phyloP scores from a whole-genome alignment of 2,329 filamentous ascomycete genomes.

The Onygenales sp. region DNA sequence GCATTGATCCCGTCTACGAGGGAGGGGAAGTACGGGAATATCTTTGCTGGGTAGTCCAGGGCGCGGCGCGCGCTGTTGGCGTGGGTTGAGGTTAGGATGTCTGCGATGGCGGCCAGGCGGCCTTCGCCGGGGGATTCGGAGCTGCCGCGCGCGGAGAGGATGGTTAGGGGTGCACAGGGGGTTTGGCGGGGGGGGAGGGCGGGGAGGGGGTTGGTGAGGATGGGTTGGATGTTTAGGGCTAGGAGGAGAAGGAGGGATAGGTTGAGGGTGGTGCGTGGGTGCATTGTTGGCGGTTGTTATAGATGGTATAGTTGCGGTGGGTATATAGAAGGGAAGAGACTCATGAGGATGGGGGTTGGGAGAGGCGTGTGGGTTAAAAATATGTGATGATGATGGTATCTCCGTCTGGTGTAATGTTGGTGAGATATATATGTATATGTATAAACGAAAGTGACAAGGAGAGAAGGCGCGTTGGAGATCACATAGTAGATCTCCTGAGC shows the following conservation, averaged over 20 bases:
- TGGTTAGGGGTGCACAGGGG: conserved; percentile 6
- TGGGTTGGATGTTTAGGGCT: background rate
- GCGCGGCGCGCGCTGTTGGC: conserved; percentile 3
- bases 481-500: too few species aligned
- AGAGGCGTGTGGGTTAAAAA: background rate
- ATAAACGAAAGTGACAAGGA: background rate
- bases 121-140: conserved; percentile 11
- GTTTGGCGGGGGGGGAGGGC: background rate
- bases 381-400: background rate
- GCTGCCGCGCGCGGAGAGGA: conserved; percentile 12
- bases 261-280: background rate
- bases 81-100: background rate
- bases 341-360: background rate
- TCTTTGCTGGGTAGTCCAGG: conserved; percentile 16
- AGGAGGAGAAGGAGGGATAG: background rate
- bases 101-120: conserved; percentile 7
- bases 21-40: conserved; percentile 14
- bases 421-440: background rate
- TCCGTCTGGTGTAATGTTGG: background rate
- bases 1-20: conserved; percentile 13
- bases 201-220: background rate
- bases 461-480: background rate
- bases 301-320: background rate
- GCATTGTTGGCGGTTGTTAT: background rate
- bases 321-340: background rate